These are phyloP conservation scores for Collybia nuda DNA, from an alignment of 768 basidiomycete species.

Conservation along the genomic window DNA sequence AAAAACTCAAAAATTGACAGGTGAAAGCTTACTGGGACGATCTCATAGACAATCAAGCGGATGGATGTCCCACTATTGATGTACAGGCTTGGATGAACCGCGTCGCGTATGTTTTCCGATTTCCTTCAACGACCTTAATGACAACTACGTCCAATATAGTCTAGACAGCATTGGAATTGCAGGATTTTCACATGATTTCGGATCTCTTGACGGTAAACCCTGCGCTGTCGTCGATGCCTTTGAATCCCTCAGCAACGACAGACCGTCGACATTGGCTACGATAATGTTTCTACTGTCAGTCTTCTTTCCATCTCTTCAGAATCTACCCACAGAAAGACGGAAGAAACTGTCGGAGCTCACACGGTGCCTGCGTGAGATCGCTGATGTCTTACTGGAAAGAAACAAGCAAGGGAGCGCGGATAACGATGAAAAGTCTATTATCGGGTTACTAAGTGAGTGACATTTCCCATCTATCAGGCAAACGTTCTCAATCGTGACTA, in stretches of 20 bases:
- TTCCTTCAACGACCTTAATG: background rate
- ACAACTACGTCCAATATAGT: conserved; percentile 20
- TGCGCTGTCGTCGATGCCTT: conserved; percentile 42
- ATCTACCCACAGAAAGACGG: conserved; percentile 35
- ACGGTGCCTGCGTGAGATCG: conserved; percentile 35
- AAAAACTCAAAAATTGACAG: conserved; percentile 13
- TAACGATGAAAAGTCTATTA: conserved; percentile 31
- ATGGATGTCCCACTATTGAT: conserved; percentile 41
- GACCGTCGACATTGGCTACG: conserved; percentile 23
- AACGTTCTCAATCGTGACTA: background rate
- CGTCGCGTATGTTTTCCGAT: conserved; percentile 38
- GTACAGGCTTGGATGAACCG: conserved; percentile 52
- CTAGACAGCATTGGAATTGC: conserved; percentile 59
- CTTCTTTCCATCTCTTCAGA: conserved; percentile 31
- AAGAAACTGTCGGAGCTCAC: conserved; percentile 27
- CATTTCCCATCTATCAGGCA: background rate
- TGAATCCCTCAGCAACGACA: conserved; percentile 28
- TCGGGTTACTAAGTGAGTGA: conserved; percentile 13
- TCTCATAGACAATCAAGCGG: conserved; percentile 24
- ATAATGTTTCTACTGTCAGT: conserved; percentile 34
- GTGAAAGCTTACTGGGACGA: conserved; percentile 26
- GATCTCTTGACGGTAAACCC: conserved; percentile 45
- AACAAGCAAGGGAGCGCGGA: conserved; percentile 10
- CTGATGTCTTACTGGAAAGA: conserved; percentile 26
- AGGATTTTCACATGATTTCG: conserved; percentile 60